Evolutionary conservation across 768 basidiomycete genomes (phyloP).

Genomic region (Russula sp.): DNA sequence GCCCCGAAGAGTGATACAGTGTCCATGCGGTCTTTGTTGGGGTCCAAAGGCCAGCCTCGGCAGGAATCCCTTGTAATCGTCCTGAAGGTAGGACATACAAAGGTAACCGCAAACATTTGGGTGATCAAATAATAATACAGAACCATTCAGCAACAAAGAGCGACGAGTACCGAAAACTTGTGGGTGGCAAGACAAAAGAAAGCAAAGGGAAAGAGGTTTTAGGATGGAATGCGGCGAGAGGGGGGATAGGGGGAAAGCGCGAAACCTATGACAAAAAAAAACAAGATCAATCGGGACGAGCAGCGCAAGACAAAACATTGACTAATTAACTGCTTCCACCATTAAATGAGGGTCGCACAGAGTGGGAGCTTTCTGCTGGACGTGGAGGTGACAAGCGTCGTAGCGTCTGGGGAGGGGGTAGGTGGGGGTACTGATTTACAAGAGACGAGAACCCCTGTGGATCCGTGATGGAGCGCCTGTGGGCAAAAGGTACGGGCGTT

Average conservation of each 20-base stretch:
- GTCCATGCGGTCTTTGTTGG: constrained; percentile 21
- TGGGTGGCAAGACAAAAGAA: constrained; percentile 7
- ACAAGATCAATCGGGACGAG: not conserved
- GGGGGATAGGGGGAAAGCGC: not conserved
- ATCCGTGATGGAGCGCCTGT: constrained; percentile 54
- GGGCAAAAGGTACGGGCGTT: constrained; percentile 44
- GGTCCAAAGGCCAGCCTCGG: constrained; percentile 19
- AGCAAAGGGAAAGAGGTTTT: not conserved
- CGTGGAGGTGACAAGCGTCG: constrained; percentile 24
- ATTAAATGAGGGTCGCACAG: constrained; percentile 19
- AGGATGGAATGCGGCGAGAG: not conserved
- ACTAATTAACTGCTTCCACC: constrained; percentile 13
- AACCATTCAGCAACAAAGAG: constrained; percentile 17
- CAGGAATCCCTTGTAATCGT: constrained; percentile 9
- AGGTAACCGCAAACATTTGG: constrained; percentile 19
- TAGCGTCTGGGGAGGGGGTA: constrained; percentile 43
- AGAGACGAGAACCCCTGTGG: constrained; percentile 43
- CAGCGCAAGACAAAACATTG: not conserved
- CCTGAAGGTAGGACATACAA: constrained; percentile 11
- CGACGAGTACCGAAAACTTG: constrained; percentile 12
- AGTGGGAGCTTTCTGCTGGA: constrained; percentile 16
- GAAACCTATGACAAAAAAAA: not conserved
- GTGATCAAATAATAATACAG: constrained; percentile 24
- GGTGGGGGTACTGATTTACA: constrained; percentile 43
- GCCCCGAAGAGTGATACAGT: constrained; percentile 21